phyloP scores from a whole-genome alignment of 2,329 filamentous ascomycete species.

The Cadophora malorum region DNA sequence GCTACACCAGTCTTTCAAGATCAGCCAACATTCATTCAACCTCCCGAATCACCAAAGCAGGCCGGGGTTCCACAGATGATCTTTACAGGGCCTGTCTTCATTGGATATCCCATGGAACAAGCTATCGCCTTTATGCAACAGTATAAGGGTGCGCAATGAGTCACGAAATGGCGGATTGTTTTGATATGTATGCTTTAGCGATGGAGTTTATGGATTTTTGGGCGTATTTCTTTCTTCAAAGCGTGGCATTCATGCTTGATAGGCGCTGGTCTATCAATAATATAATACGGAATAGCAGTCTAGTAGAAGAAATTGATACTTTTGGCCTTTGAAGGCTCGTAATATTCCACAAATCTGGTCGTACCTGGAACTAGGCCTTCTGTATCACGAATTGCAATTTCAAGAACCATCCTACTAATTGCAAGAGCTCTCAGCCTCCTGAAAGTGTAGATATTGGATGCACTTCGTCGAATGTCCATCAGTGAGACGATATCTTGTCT shows the following conservation, averaged over 20 bases:
- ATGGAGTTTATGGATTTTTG: not conserved
- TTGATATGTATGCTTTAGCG: not conserved
- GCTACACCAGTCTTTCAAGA: conserved; percentile 42
- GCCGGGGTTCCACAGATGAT: conserved; percentile 69
- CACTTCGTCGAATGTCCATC: no score
- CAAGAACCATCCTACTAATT: no score
- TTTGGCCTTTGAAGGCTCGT: not conserved
- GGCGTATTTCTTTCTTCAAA: not conserved
- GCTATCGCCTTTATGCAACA: conserved; percentile 75
- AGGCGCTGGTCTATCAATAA: not conserved
- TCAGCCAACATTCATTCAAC: conserved; percentile 61
- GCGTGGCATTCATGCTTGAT: conserved; percentile 2
- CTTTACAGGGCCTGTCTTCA: conserved; percentile 92
- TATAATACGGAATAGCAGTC: not conserved
- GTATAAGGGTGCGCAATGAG: conserved; percentile 38
- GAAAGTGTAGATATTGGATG: no score
- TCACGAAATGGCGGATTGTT: not conserved
- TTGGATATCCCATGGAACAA: conserved; percentile 86
- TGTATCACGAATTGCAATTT: no score
- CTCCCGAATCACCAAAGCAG: conserved; percentile 43
- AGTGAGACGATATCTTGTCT: not conserved
- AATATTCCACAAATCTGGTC: not conserved
- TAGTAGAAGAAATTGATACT: conserved; percentile 6
- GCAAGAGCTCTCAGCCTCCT: no score
- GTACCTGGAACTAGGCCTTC: no score